Percentiles rank a stretch among this genome's conserved stretches.
Evolutionary conservation across 2,329 filamentous ascomycete species (phyloP).

Genomic region (Fusarium sp.): DNA sequence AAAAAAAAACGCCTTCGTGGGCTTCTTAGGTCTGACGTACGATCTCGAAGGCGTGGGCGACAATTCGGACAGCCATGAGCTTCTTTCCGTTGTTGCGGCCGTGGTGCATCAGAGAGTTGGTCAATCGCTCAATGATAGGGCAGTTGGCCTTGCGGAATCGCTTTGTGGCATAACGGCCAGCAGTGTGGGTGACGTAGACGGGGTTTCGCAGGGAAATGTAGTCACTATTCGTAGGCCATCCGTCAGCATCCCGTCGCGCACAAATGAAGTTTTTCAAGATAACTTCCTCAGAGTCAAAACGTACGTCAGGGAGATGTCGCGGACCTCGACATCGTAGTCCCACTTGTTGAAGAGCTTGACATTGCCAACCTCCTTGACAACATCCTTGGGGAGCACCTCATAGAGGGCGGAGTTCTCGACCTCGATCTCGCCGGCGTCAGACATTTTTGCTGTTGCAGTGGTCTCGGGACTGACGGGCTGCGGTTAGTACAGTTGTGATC

Average conservation of each 20-base stretch:
- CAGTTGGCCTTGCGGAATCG: slow-evolving; percentile 99
- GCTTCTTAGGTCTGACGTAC: slow-evolving; percentile 67
- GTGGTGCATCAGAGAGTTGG: slow-evolving; percentile 99
- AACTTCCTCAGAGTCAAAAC: slow-evolving; percentile 37
- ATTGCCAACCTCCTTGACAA: slow-evolving; percentile 86
- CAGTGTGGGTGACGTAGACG: slow-evolving; percentile 99
- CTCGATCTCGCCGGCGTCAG: slow-evolving; percentile 94
- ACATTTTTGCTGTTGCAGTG: slow-evolving; percentile 74
- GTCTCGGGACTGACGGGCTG: slow-evolving; percentile 46
- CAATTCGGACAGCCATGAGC: slow-evolving; percentile 99
- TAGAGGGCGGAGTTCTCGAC: slow-evolving; percentile 80
- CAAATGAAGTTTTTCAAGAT: slow-evolving; percentile 24
- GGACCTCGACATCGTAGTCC: slow-evolving; percentile 98
- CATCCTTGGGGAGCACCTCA: slow-evolving; percentile 91
- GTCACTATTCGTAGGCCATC: slow-evolving; percentile 71
- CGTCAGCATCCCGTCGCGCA: slow-evolving; percentile 46
- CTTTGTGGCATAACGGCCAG: slow-evolving; percentile 98
- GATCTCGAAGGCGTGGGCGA: slow-evolving; percentile 99
- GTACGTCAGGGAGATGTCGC: slow-evolving; percentile 99
- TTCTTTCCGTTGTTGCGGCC: slow-evolving; percentile 99
- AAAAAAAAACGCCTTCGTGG: not conserved
- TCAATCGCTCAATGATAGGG: slow-evolving; percentile 99
- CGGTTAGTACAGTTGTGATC: slow-evolving; percentile 49
- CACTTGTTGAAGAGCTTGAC: slow-evolving; percentile 99
- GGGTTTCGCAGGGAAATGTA: slow-evolving; percentile 99